Base-by-base conservation (phyloP, 495 filamentous ascomycete genomes). In the Neurospora pannonica region DNA sequence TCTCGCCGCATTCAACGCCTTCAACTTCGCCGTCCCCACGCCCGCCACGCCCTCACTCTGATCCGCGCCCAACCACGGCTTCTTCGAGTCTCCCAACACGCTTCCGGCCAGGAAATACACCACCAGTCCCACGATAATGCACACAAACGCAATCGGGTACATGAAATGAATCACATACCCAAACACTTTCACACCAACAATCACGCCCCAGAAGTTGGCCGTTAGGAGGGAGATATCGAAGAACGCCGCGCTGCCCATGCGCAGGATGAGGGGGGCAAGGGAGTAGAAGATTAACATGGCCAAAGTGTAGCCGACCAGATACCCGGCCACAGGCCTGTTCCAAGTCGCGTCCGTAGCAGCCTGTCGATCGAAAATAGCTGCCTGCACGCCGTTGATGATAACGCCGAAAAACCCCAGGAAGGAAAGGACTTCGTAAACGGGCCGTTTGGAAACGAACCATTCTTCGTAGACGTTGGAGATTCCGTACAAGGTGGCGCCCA, bases 161-260 rank as follows among this genome's bases (percentile, higher is more conserved):
- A 97, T 86, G 86, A 89, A 97, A 82, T 96, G 92, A 74, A 99
- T 89, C 21, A 82, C 81, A 75, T 92, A 90, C 48, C 91, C 89
- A 81, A 99, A 97, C 54, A 98, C 91, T 76, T 90, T 86, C 72
- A 97, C 87, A 60, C 96, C 96, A 77, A 99, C 95, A 75, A 94
- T 89, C 37, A 97, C 92, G 78, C 94, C 94, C 95, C 97, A 98
- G 86, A 98, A 98, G 83, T 97, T 98, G 79, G 90, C 92, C 24
- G 97, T 99, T 71, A 99, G 86, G 79, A 99, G 85, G 38, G 91
- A 94, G 81, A 99, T 94, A 82, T 99, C 97, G 86, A 98, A 97
- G 85, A 99, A 97, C 24, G 95, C 96, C 0, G 96, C 96, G 10
- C 88, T 91, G 5, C 92, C 90, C 81, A 98, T 91, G 36, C 96